Evolutionary conservation across 495 filamentous ascomycete species (phyloP).

Genomic region (Penicillium flavigenum): DNA sequence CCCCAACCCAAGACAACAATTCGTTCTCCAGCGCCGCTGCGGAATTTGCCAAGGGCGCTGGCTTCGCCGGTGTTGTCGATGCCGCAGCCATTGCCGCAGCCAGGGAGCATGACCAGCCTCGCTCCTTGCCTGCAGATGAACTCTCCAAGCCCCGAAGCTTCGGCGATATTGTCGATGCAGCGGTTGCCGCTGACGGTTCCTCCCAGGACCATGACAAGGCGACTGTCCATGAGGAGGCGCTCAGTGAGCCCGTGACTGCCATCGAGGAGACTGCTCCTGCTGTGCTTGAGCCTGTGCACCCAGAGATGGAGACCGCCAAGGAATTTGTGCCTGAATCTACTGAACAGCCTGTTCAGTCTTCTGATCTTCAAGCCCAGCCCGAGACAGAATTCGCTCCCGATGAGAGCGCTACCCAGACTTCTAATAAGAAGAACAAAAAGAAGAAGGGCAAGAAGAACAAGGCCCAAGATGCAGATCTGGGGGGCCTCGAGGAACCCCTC

Average conservation of each 20-base stretch:
- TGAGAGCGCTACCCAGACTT: conserved; percentile 18
- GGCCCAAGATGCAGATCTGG: conserved; percentile 21
- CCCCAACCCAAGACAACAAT: conserved; percentile 25
- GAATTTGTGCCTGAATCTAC: conserved; percentile 7
- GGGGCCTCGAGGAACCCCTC: neutral
- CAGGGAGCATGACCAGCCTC: conserved; percentile 10
- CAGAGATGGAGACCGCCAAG: conserved; percentile 13
- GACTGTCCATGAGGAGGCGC: neutral
- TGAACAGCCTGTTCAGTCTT: conserved; percentile 3
- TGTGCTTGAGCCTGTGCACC: neutral
- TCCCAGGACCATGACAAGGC: conserved; percentile 1
- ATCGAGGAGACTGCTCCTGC: conserved; percentile 17
- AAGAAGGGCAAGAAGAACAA: conserved; percentile 38
- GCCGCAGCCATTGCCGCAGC: conserved; percentile 31
- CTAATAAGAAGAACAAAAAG: conserved; percentile 43
- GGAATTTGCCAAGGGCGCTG: conserved; percentile 14
- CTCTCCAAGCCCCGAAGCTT: conserved; percentile 16
- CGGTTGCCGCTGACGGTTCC: conserved; percentile 18
- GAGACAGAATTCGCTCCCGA: conserved; percentile 20
- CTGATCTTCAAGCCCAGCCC: conserved; percentile 8
- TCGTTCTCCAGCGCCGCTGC: neutral
- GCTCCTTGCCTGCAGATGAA: neutral
- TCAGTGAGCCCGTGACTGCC: conserved; percentile 20
- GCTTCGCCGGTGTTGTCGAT: conserved; percentile 30
- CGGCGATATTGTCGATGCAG: conserved; percentile 30